Conservation (phyloP, 2,329 filamentous ascomycete genomes). For the Microdochium nivale region DNA sequence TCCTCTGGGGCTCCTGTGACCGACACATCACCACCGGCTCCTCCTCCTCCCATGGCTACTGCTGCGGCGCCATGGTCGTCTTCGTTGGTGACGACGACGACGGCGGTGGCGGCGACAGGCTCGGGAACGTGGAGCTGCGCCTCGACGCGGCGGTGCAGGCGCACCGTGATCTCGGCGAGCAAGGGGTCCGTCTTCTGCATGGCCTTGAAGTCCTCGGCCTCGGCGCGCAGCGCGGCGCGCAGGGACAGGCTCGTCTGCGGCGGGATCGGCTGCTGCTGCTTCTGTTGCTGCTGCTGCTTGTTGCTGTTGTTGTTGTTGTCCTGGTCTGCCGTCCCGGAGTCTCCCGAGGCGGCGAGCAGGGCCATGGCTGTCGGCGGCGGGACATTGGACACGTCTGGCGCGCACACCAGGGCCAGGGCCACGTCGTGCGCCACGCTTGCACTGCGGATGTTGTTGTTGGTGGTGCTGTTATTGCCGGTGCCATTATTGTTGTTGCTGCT, state of each 20-base stretch:
- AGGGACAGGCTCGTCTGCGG: slow-evolving; percentile 45
- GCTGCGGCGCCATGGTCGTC: too few species aligned
- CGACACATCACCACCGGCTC: too few species aligned
- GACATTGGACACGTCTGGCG: slow-evolving; percentile 47
- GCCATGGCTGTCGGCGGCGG: slow-evolving; percentile 20
- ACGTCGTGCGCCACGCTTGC: slow-evolving; percentile 60
- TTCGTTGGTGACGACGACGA: neutral
- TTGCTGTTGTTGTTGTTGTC: neutral
- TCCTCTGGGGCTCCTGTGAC: too few species aligned
- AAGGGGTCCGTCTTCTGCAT: slow-evolving; percentile 47
- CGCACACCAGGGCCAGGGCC: slow-evolving; percentile 59
- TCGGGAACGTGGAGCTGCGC: slow-evolving; percentile 44
- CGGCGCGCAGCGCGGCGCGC: slow-evolving; percentile 48
- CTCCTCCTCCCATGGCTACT: too few species aligned
- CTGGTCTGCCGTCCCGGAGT: neutral
- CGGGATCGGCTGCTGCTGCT: slow-evolving; percentile 22
- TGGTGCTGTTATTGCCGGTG: neutral
- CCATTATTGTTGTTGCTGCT: too few species aligned
- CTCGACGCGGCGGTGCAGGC: slow-evolving; percentile 56
- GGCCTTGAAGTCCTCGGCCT: slow-evolving; percentile 48
- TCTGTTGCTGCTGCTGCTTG: slow-evolving; percentile 11
- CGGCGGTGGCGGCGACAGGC: slow-evolving; percentile 13
- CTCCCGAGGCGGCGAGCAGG: slow-evolving; percentile 21
- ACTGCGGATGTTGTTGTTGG: slow-evolving; percentile 30
- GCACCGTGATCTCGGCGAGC: slow-evolving; percentile 52